phyloP scores from a whole-genome alignment of 2,329 filamentous ascomycete genomes.

The Aspergillus glaucus region DNA sequence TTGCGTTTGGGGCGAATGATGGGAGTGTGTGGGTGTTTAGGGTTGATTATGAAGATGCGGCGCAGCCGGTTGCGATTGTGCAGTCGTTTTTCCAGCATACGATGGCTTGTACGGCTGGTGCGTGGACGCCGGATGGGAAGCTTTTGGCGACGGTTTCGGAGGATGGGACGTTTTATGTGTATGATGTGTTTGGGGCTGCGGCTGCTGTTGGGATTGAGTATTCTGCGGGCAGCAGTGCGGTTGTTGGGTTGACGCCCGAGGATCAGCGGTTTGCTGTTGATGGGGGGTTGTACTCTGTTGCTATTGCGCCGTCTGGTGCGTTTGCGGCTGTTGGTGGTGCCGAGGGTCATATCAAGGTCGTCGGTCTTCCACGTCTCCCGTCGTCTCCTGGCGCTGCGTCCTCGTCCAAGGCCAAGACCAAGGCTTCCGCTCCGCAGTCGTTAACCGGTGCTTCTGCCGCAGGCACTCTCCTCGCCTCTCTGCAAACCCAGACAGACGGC shows the following conservation, averaged over 20 bases:
- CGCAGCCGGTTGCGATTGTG: constrained; percentile 66
- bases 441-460: constrained; percentile 40
- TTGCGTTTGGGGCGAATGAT: constrained; percentile 83
- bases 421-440: constrained; percentile 34
- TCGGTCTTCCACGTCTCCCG: constrained; percentile 67
- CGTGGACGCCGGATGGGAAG: constrained; percentile 83
- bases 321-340: constrained; percentile 84
- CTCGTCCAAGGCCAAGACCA: constrained; percentile 46
- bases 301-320: constrained; percentile 69
- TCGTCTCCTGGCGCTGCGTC: constrained; percentile 33
- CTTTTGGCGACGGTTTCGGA: constrained; percentile 84
- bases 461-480: constrained; percentile 70
- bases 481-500: constrained; percentile 71
- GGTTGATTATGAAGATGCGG: constrained; percentile 61
- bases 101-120: constrained; percentile 75
- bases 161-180: constrained; percentile 82
- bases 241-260: constrained; percentile 67
- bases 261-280: constrained; percentile 91
- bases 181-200: constrained; percentile 80
- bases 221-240: constrained; percentile 53
- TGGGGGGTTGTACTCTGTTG: constrained; percentile 83
- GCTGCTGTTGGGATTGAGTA: constrained; percentile 57
- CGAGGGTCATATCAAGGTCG: constrained; percentile 75
- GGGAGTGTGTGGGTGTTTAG: constrained; percentile 94
- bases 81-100: constrained; percentile 93